Conservation (phyloP, 208 protist genomes). For the Phytomonas serpens region DNA sequence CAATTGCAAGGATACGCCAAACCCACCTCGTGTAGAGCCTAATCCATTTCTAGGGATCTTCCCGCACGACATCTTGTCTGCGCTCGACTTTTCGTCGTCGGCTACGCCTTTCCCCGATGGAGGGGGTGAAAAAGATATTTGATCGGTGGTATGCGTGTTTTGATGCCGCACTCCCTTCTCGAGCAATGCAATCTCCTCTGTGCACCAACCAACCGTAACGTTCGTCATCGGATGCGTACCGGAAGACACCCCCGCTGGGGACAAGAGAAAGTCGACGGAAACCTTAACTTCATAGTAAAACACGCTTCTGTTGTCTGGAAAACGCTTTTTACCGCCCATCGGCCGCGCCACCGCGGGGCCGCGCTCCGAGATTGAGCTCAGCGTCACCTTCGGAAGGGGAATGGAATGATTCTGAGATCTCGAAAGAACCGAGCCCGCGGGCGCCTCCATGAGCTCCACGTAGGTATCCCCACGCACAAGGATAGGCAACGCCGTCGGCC, state of each 20-base stretch:
- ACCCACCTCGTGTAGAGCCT: neutral
- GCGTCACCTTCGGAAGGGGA: neutral
- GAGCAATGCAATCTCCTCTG: neutral
- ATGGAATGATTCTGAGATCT: neutral
- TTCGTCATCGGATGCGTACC: neutral
- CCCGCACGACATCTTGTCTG: too few relatives aligned
- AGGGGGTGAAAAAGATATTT: neutral
- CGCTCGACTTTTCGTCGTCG: neutral
- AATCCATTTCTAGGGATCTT: neutral
- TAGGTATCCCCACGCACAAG: neutral
- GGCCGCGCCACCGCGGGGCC: neutral
- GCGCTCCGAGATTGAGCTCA: neutral
- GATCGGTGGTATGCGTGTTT: neutral
- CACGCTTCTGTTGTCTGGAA: neutral
- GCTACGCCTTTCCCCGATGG: neutral
- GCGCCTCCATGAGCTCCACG: neutral
- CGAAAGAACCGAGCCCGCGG: neutral
- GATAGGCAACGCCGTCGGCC: neutral
- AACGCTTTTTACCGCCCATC: neutral
- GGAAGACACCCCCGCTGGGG: constrained; percentile 1
- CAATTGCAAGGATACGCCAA: neutral
- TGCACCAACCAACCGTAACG: neutral
- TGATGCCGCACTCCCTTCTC: neutral
- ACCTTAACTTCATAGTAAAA: constrained; percentile 73
- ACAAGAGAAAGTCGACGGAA: constrained; percentile 45